A percentile compares a stretch with the other conserved stretches of the same genome.
These are phyloP conservation scores for Sporopachydermia quercuum DNA, from an alignment of 805 yeast genomes.

Conservation along the genomic window DNA sequence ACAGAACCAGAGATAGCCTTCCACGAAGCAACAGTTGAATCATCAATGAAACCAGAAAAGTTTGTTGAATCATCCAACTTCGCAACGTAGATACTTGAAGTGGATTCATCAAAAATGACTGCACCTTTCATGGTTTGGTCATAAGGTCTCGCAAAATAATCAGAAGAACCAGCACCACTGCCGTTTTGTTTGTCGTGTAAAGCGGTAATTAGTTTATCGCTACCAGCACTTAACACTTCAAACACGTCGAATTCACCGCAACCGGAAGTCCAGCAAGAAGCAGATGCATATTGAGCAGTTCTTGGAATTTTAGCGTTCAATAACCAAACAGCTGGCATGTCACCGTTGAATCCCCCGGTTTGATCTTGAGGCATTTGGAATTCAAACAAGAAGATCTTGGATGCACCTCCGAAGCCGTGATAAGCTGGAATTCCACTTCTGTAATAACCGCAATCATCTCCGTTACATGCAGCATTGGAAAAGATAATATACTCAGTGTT, in stretches of 20 bases:
- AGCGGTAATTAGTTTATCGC: conserved; percentile 60
- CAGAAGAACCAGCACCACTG: conserved; percentile 82
- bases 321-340: conserved; percentile 98
- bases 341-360: conserved; percentile 43
- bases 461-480: conserved; percentile 49
- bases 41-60: conserved; percentile 38
- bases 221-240: conserved; percentile 72
- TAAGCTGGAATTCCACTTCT: conserved; percentile 80
- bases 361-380: conserved; percentile 77
- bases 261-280: conserved; percentile 84
- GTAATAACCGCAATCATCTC: conserved; percentile 66
- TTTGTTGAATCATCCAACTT: conserved; percentile 36
- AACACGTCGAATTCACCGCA: conserved; percentile 97
- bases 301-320: conserved; percentile 93
- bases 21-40: conserved; percentile 49
- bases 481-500: conserved; percentile 73
- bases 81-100: conserved; percentile 36
- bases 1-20: conserved; percentile 32
- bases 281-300: conserved; percentile 81
- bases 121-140: conserved; percentile 74
- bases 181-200: conserved; percentile 70
- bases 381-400: conserved; percentile 84
- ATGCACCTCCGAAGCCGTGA: conserved; percentile 80
- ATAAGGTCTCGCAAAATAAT: conserved; percentile 82
- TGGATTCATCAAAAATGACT: conserved; percentile 50